Evolutionary conservation across 495 filamentous ascomycete genomes (phyloP), one percentile per base, ranked within the genome.

Genomic region (Penicillium egyptiacum): DNA sequence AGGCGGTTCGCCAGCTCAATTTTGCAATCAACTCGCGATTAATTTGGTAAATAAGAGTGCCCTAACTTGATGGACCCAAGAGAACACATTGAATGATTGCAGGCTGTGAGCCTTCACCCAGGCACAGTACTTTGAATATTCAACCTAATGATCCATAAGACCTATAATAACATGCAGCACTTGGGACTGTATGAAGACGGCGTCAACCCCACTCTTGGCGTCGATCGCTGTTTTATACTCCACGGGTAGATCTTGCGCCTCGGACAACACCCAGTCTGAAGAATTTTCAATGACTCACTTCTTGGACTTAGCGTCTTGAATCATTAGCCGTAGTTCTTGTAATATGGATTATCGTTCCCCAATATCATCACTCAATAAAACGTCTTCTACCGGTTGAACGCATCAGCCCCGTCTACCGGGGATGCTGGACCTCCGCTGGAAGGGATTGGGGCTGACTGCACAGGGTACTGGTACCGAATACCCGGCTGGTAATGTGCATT

Each of bases 201-300:
- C 23, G n/a, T 9, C 23, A 46, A 28, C 45, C 45, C 45, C 45
- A 48, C 45, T 48, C 45, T 48, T 48, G 45, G 45, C 45, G 45
- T 31, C 30, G 26, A 31, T 48, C 41, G 0, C n/a, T 26, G 31
- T 47, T 14, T 45, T 45, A 16, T 45, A 25, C 22, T 25, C 11
- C 22, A 25, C 23, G 43, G 23, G 23, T 16, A 46, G 23, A 46
- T 46, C 43, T 16, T n/a, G 8, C 35, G 35, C 5, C 16, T 16
- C 16, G n/a, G 33, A 37, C 33, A 37, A 37, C 33, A 14, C 16
- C 33, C 35, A 17, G 35, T 3, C 16, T 39, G 35, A 8, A 39
- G 35, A 37, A 5, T 16, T 0, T 17, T 9, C 17, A n/a, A 39
- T 17, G 16, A n/a, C 7, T 39, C 16, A 3, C 7, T 17, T 3